Percentiles rank a stretch among this genome's conserved stretches.
These are phyloP conservation scores for Galerina sulciceps DNA, from an alignment of 768 basidiomycete genomes.

Conservation along the genomic window DNA sequence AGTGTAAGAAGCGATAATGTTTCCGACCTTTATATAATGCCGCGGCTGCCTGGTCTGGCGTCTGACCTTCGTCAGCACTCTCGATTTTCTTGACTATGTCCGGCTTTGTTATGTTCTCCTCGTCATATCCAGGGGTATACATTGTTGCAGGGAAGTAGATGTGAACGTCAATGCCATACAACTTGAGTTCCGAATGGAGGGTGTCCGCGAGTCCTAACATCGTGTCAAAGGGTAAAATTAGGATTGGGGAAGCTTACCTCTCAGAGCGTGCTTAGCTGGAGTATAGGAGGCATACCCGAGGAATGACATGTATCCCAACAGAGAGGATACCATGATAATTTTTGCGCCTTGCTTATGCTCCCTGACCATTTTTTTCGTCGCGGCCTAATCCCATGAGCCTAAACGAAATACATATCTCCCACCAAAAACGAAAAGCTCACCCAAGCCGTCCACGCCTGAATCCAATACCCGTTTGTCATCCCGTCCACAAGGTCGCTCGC, in stretches of 20 bases:
- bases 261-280: constrained; percentile 83
- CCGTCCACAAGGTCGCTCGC: constrained; percentile 57
- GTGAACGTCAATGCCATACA: constrained; percentile 80
- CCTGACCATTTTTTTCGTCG: constrained; percentile 68
- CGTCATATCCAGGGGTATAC: constrained; percentile 72
- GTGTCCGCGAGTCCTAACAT: constrained; percentile 78
- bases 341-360: constrained; percentile 62
- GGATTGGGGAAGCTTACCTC: constrained; percentile 68
- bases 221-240: neutral
- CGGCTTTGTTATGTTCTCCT: constrained; percentile 81
- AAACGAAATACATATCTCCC: no score
- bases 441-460: constrained; percentile 60
- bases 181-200: constrained; percentile 75
- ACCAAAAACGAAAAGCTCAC: constrained; percentile 36
- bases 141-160: constrained; percentile 87
- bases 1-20: neutral
- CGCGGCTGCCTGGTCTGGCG: constrained; percentile 65
- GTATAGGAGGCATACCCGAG: constrained; percentile 82
- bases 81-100: constrained; percentile 76
- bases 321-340: constrained; percentile 79
- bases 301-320: constrained; percentile 75
- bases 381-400: constrained; percentile 53
- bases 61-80: constrained; percentile 61
- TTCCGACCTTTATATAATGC: constrained; percentile 59
- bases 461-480: constrained; percentile 50